Base-by-base conservation (phyloP, 176 grass and related monocot genomes). In the Microstegium vimineum region DNA sequence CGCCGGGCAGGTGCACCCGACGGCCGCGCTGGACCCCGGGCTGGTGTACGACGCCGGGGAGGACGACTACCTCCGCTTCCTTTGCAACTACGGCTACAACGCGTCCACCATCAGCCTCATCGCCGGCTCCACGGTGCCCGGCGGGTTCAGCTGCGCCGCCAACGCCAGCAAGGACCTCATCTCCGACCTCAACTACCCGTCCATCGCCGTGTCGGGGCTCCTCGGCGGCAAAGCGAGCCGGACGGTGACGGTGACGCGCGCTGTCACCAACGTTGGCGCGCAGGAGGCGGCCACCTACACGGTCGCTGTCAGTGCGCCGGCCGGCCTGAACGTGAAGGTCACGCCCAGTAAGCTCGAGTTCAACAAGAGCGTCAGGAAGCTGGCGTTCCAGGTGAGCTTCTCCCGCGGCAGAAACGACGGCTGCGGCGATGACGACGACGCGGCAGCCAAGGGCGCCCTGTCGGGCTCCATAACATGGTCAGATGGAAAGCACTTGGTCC, bases 151-250 rank as follows among this genome's bases (percentile, higher is more conserved):
- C 32, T 98, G 95, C 81, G 81, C 88, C 1, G 73, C 31, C 37
- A 98, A 93, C 65, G 85, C 90, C 0, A 98, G 81, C 88, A 87
- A 83, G 62, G 79, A 86, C 47, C 65, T 91, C 77, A 98, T 98
- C 80, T 98, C 95, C n/a, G 56, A 93, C 27, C 90, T 94, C 33
- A 98, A 98, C 73, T 98, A 98, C 70, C 92, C 95, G 8, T 98
- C 95, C 0, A 93, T 98, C 54, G 78, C 92, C 13, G 78, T 94
- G 20, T n/a, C 88, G 1, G 85, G 42, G 43, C 83, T 94, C 36
- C 60, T 41, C n/a, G n/a, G n/a, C n/a, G 43, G 51, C 35, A 27
- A 15, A 13, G 1, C 12, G 2, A 40, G 47, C 40, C 82, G 63
- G 80, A 86, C 78, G 0, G 84, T n/a, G n/a, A n/a, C n/a, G n/a